These are phyloP conservation scores for Xerocomus spinulosus DNA, from an alignment of 768 basidiomycete genomes.

Conservation along the genomic window DNA sequence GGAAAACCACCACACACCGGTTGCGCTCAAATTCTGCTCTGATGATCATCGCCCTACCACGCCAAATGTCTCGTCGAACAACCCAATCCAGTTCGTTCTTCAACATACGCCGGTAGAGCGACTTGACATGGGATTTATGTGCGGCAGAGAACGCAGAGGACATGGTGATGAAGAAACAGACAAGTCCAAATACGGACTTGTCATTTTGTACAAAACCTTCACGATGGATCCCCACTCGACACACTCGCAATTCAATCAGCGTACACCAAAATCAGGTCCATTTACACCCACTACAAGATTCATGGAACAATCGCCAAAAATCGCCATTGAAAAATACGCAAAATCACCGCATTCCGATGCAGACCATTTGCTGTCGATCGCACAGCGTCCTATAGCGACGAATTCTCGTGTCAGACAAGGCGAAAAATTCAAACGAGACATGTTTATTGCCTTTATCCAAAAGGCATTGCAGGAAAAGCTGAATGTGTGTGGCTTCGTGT, in stretches of 20 bases:
- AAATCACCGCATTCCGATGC: slow-evolving; percentile 33
- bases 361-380: slow-evolving; percentile 14
- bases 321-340: slow-evolving; percentile 41
- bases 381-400: slow-evolving; percentile 62
- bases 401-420: slow-evolving; percentile 76
- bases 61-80: slow-evolving; percentile 81
- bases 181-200: slow-evolving; percentile 14
- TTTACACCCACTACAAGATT: slow-evolving; percentile 41
- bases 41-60: slow-evolving; percentile 77
- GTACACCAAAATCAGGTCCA: slow-evolving; percentile 66
- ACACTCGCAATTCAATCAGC: slow-evolving; percentile 69
- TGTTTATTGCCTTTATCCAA: slow-evolving; percentile 80
- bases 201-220: slow-evolving; percentile 1
- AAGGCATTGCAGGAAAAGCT: slow-evolving; percentile 75
- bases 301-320: slow-evolving; percentile 40
- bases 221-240: slow-evolving; percentile 77
- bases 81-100: slow-evolving; percentile 90
- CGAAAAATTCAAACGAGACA: slow-evolving; percentile 71
- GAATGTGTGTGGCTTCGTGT: slow-evolving; percentile 44
- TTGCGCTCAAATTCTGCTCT: slow-evolving; percentile 92
- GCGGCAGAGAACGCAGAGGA: slow-evolving; percentile 62
- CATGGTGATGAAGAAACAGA: slow-evolving; percentile 5
- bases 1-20: slow-evolving; percentile 46
- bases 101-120: slow-evolving; percentile 83
- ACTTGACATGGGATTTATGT: slow-evolving; percentile 84